Conservation (phyloP, 1,284 basidiomycete genomes). For the Ganoderma sinense region DNA sequence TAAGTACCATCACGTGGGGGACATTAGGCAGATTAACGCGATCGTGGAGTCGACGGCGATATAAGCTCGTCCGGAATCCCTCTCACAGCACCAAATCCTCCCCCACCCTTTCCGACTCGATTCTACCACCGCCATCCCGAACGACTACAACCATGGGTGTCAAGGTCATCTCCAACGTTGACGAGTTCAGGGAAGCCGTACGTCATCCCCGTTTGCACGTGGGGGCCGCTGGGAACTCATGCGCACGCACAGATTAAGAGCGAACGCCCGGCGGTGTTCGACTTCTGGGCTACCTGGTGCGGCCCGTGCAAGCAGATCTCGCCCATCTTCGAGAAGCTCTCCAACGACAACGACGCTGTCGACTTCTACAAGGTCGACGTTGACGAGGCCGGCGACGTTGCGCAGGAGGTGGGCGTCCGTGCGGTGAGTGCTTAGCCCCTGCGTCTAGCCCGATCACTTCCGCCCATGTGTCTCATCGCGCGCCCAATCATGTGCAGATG, state of each 20-base stretch:
- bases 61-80: slow-evolving; percentile 14
- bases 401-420: slow-evolving; percentile 75
- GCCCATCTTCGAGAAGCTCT: slow-evolving; percentile 81
- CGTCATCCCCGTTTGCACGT: slow-evolving; percentile 23
- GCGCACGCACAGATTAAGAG: slow-evolving; percentile 58
- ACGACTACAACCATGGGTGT: slow-evolving; percentile 40
- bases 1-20: slow-evolving; percentile 25
- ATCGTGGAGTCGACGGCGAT: slow-evolving; percentile 19
- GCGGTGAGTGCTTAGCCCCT: slow-evolving; percentile 54
- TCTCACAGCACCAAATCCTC: slow-evolving; percentile 3
- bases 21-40: slow-evolving; percentile 25
- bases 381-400: slow-evolving; percentile 62
- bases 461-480: slow-evolving; percentile 32
- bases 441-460: not conserved
- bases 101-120: slow-evolving; percentile 2
- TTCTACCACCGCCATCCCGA: slow-evolving; percentile 2
- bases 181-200: slow-evolving; percentile 64
- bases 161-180: slow-evolving; percentile 56
- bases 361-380: slow-evolving; percentile 88
- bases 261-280: slow-evolving; percentile 69
- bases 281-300: slow-evolving; percentile 84
- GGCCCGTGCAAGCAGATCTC: slow-evolving; percentile 82
- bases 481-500: slow-evolving; percentile 50
- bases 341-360: slow-evolving; percentile 56
- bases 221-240: slow-evolving; percentile 5